Percentiles rank a stretch among this genome's conserved stretches.
Evolutionary conservation across 768 basidiomycete species (phyloP).

Genomic region (Obba rivulosa): DNA sequence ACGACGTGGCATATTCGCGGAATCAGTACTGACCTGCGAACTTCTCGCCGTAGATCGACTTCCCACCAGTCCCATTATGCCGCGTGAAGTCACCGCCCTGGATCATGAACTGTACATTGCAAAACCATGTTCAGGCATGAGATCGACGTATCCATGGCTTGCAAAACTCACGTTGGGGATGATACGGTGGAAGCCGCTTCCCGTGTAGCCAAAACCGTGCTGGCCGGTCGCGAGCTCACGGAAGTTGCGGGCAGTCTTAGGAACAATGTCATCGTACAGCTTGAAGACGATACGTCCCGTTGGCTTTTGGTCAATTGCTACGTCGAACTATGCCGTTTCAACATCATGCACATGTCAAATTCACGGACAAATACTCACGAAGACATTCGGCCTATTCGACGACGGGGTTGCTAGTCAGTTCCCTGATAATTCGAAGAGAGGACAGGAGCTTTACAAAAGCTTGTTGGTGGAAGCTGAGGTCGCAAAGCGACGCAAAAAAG

Average conservation of each 20-base stretch:
- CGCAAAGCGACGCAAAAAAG: conserved; percentile 46
- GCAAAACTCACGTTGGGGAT: conserved; percentile 50
- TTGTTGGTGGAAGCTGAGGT: conserved; percentile 37
- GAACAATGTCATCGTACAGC: conserved; percentile 47
- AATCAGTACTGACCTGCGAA: conserved; percentile 52
- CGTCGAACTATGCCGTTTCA: conserved; percentile 22
- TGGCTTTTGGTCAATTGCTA: conserved; percentile 24
- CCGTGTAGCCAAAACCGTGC: conserved; percentile 42
- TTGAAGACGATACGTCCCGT: conserved; percentile 46
- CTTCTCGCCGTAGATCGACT: conserved; percentile 79
- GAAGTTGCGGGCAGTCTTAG: conserved; percentile 48
- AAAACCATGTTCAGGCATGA: conserved; percentile 9
- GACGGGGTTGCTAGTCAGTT: neutral
- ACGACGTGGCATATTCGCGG: neutral
- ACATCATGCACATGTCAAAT: neutral
- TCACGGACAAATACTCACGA: conserved; percentile 20
- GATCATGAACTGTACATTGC: conserved; percentile 63
- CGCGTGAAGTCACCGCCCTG: conserved; percentile 85
- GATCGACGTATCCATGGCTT: neutral
- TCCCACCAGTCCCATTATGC: conserved; percentile 74
- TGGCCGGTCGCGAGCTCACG: conserved; percentile 49
- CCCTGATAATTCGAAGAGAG: too few species aligned
- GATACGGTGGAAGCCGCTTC: conserved; percentile 50
- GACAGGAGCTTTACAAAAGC: conserved; percentile 12
- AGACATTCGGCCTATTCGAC: conserved; percentile 26